phyloP scores from a whole-genome alignment of 805 yeast species.

The Ascoidea rubescens region DNA sequence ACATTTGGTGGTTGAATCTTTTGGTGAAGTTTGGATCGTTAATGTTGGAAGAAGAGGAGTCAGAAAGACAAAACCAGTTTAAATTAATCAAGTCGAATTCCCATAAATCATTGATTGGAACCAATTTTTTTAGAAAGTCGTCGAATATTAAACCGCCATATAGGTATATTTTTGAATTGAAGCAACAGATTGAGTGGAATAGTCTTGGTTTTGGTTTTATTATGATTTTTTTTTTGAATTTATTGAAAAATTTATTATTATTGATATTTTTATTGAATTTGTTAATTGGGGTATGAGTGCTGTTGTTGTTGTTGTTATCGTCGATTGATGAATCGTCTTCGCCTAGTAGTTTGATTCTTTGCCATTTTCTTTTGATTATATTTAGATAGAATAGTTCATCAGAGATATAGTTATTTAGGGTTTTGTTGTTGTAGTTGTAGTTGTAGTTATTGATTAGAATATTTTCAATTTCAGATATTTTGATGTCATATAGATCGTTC shows the following conservation, averaged over 20 bases:
- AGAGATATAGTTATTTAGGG: conserved; percentile 28
- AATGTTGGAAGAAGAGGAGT: conserved; percentile 18
- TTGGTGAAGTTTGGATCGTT: conserved; percentile 19
- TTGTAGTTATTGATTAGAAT: too few relatives aligned
- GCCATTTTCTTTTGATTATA: conserved; percentile 48
- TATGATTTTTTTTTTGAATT: conserved; percentile 6
- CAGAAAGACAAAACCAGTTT: conserved; percentile 39
- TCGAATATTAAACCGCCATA: conserved; percentile 50
- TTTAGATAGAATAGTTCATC: conserved; percentile 50
- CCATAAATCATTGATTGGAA: conserved; percentile 58
- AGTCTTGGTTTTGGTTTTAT: conserved; percentile 32
- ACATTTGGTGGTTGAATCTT: conserved; percentile 41
- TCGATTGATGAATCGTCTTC: conserved; percentile 9
- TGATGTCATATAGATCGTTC: not conserved
- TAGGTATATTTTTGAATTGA: conserved; percentile 36
- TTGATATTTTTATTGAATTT: too few relatives aligned
- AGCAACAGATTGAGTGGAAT: conserved; percentile 42
- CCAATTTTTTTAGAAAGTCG: conserved; percentile 21
- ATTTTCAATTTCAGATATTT: not conserved
- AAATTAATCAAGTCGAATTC: conserved; percentile 37
- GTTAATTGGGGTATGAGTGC: too few relatives aligned
- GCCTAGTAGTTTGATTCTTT: conserved; percentile 19
- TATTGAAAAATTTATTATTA: conserved; percentile 2
- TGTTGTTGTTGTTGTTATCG: conserved; percentile 1
- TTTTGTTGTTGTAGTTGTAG: too few relatives aligned